A percentile compares a stretch with the other conserved stretches of the same genome.
Evolutionary conservation across 768 basidiomycete genomes (phyloP).

Genomic region (Suillus paluster): DNA sequence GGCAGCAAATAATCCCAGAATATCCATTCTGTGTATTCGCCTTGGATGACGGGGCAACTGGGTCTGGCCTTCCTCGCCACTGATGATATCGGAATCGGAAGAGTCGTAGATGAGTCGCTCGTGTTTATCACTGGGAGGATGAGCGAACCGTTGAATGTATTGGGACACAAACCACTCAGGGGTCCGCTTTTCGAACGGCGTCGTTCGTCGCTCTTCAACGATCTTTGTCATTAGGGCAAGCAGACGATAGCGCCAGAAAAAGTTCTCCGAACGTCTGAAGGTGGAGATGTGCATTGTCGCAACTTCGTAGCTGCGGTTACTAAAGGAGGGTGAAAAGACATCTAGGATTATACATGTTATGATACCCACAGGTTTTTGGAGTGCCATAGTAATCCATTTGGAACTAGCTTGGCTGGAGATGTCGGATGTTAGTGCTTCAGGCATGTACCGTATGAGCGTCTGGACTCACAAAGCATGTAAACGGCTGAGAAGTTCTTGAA

Average conservation of each 20-base stretch:
- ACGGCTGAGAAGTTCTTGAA: conserved; percentile 43
- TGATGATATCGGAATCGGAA: conserved; percentile 27
- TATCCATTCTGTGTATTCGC: conserved; percentile 52
- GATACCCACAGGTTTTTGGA: conserved; percentile 33
- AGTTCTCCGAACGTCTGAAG: conserved; percentile 48
- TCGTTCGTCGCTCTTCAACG: conserved; percentile 36
- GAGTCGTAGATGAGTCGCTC: conserved; percentile 42
- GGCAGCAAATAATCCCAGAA: conserved; percentile 54
- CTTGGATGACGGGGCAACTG: conserved; percentile 47
- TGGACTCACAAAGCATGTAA: conserved; percentile 44
- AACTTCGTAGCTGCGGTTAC: conserved; percentile 49
- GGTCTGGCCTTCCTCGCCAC: conserved; percentile 34
- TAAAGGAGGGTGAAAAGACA: conserved; percentile 22
- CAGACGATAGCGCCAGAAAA: conserved; percentile 56
- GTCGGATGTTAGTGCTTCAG: neutral
- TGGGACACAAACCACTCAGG: conserved; percentile 53
- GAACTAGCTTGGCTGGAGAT: conserved; percentile 29
- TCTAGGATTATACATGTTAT: neutral
- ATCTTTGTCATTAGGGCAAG: conserved; percentile 52
- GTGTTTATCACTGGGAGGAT: conserved; percentile 28
- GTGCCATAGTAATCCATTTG: conserved; percentile 36
- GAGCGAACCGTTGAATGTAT: conserved; percentile 41
- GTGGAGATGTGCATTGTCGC: conserved; percentile 50
- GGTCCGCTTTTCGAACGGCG: conserved; percentile 42
- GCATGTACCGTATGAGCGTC: neutral